Conservation (phyloP, 345 rosid species). For the Boechera stricta region DNA sequence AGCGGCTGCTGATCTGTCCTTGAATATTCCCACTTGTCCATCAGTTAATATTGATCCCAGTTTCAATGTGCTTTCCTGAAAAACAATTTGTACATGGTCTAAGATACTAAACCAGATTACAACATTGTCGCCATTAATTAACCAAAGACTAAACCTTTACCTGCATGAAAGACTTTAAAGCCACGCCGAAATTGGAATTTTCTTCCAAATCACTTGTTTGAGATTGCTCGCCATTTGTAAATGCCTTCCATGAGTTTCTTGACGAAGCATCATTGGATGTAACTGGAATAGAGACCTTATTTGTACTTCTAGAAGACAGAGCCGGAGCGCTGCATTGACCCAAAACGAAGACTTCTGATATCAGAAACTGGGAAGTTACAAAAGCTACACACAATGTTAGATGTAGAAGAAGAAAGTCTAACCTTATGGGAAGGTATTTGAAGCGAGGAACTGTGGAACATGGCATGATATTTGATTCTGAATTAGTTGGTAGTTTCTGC, state of each 20-base stretch:
- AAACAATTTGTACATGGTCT: constrained; percentile 6
- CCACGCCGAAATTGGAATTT: constrained; percentile 72
- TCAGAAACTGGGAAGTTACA: constrained; percentile 25
- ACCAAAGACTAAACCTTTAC: constrained; percentile 42
- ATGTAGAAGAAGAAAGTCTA: constrained; percentile 22
- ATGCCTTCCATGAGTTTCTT: constrained; percentile 71
- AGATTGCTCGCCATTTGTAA: constrained; percentile 72
- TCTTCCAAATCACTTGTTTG: constrained; percentile 68
- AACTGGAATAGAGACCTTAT: constrained; percentile 59
- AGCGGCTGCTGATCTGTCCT: constrained; percentile 93
- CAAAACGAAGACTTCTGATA: not conserved
- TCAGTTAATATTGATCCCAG: constrained; percentile 92
- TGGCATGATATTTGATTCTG: constrained; percentile 94
- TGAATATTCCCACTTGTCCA: constrained; percentile 97
- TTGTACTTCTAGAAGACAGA: constrained; percentile 74
- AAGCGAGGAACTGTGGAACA: constrained; percentile 94
- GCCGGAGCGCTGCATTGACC: constrained; percentile 72
- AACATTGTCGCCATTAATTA: not conserved
- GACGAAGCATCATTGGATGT: constrained; percentile 59
- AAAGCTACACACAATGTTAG: constrained; percentile 22
- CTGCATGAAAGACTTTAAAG: constrained; percentile 96
- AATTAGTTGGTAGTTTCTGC: constrained; percentile 90
- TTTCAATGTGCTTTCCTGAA: constrained; percentile 92
- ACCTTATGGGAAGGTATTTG: constrained; percentile 98
- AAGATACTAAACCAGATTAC: not conserved